Conservation (phyloP, 1,139 yeast species). For the Hanseniaspora uvarum region DNA sequence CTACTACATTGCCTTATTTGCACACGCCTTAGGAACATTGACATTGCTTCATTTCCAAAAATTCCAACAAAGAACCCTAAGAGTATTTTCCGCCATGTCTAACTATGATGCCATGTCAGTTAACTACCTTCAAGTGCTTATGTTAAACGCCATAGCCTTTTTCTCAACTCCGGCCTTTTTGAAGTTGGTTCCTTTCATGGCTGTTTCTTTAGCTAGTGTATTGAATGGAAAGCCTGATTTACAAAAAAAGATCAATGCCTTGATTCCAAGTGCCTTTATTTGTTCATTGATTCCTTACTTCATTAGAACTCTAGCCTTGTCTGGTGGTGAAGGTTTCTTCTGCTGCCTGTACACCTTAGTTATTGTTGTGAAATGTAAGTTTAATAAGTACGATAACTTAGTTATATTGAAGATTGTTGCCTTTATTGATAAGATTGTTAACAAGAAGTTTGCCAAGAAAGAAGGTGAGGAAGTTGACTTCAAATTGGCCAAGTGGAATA, state of each 20-base stretch:
- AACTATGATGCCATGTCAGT: constrained; percentile 13
- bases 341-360: background rate
- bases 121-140: constrained; percentile 3
- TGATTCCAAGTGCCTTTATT: constrained; percentile 10
- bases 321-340: constrained; percentile 12
- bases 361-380: constrained; percentile 7
- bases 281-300: constrained; percentile 1
- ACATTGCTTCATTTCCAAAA: constrained; percentile 6
- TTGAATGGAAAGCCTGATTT: constrained; percentile 1
- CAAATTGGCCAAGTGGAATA: constrained; percentile 9
- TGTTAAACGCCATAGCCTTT: background rate
- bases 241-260: background rate
- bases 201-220: background rate
- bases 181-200: constrained; percentile 8
- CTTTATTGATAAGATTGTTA: background rate
- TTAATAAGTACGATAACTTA: constrained; percentile 10
- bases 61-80: constrained; percentile 10
- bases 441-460: background rate
- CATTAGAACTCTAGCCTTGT: background rate
- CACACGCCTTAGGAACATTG: background rate
- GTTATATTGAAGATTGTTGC: constrained; percentile 4
- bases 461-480: background rate
- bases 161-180: constrained; percentile 7
- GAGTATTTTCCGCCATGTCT: constrained; percentile 1
- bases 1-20: background rate